phyloP scores from a whole-genome alignment of 768 basidiomycete genomes.

The Termitomyces sp. region DNA sequence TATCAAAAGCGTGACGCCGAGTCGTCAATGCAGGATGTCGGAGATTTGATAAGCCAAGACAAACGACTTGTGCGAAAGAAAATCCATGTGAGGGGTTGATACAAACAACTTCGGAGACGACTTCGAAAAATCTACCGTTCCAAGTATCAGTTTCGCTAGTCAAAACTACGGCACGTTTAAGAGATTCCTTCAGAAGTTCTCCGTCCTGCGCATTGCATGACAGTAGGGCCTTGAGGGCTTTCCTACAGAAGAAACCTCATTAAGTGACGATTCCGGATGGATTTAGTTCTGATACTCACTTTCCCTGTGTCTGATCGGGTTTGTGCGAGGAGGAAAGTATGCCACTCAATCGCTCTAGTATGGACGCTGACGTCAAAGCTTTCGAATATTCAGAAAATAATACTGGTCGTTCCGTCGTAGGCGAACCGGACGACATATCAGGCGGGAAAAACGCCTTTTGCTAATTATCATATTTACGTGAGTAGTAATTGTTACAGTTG shows the following conservation, averaged over 20 bases:
- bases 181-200: constrained; percentile 54
- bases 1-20: constrained; percentile 71
- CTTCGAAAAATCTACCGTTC: constrained; percentile 69
- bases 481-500: background rate
- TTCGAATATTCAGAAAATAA: constrained; percentile 40
- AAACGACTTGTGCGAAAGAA: constrained; percentile 68
- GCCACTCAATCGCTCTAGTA: constrained; percentile 63
- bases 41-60: constrained; percentile 79
- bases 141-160: constrained; percentile 48
- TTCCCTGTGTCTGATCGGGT: constrained; percentile 49
- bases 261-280: background rate
- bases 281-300: constrained; percentile 44
- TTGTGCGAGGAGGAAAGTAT: constrained; percentile 58
- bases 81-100: constrained; percentile 49
- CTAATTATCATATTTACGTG: constrained; percentile 30
- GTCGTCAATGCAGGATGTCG: constrained; percentile 61
- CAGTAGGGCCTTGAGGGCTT: constrained; percentile 68
- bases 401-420: constrained; percentile 48
- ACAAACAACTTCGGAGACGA: constrained; percentile 65
- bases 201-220: constrained; percentile 47
- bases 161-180: constrained; percentile 65
- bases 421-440: constrained; percentile 53
- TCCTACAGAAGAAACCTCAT: constrained; percentile 38
- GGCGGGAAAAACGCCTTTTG: constrained; percentile 73
- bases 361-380: constrained; percentile 43